These are phyloP conservation scores for Dioszegia aurantiaca DNA, from an alignment of 768 basidiomycete species.

Conservation along the genomic window DNA sequence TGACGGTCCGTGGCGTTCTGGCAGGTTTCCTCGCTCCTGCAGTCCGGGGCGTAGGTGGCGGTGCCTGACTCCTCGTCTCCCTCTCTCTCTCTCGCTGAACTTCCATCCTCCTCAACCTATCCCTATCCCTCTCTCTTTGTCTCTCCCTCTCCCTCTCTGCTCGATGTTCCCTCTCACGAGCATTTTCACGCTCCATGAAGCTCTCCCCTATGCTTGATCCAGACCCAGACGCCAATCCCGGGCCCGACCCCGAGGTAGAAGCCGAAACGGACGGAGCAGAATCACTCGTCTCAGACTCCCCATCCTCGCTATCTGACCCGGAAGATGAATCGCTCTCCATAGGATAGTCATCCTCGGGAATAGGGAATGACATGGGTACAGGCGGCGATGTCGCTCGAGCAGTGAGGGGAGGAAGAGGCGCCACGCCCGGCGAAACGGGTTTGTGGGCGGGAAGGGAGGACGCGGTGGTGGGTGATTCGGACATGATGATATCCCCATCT, in stretches of 20 bases:
- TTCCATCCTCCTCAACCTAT: constrained; percentile 7
- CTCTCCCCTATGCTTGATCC: too few species aligned
- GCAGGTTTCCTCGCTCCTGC: constrained; percentile 4
- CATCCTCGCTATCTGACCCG: constrained; percentile 5
- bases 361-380: not conserved
- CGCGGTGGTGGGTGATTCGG: not conserved
- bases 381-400: not conserved
- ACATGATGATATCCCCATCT: constrained; percentile 7
- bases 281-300: not conserved
- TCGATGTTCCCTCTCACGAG: not conserved
- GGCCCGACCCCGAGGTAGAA: not conserved
- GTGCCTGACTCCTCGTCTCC: constrained; percentile 14
- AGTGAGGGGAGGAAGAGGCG: constrained; percentile 10
- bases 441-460: not conserved
- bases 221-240: not conserved
- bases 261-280: not conserved
- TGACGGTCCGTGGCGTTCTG: not conserved
- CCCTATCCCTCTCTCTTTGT: constrained; percentile 2
- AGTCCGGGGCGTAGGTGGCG: constrained; percentile 13
- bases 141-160: constrained; percentile 10
- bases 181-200: not conserved
- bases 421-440: constrained; percentile 7
- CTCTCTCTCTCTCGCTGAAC: not conserved
- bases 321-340: constrained; percentile 12
- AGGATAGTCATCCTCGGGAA: not conserved